Conservation (phyloP, 179 eudicot genomes). For the Vitellaria paradoxa region DNA sequence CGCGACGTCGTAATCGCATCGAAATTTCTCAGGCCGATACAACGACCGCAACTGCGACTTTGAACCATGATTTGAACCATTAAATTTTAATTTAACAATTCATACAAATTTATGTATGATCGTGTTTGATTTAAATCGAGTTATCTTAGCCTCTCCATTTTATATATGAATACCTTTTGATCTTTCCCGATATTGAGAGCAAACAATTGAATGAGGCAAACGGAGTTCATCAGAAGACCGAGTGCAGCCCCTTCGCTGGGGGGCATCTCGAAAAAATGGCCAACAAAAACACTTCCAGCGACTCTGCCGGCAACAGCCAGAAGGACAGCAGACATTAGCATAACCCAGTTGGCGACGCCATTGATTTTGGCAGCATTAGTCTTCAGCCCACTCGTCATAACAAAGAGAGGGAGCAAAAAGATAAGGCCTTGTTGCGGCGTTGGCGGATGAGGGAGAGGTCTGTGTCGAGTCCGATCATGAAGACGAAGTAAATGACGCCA, state of each 20-base stretch:
- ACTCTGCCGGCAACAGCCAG: slow-evolving; percentile 6
- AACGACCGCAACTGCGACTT: too few species aligned
- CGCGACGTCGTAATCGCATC: too few species aligned
- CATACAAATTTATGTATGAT: too few species aligned
- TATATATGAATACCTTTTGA: not conserved
- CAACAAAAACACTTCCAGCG: not conserved
- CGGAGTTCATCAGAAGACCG: slow-evolving; percentile 7
- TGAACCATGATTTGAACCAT: too few species aligned
- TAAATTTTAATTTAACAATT: too few species aligned
- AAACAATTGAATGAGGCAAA: not conserved
- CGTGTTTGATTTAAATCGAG: too few species aligned
- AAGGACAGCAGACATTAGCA: not conserved
- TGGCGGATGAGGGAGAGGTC: slow-evolving; percentile 23
- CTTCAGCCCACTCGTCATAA: not conserved
- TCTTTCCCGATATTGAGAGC: slow-evolving; percentile 9
- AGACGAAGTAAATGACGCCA: not conserved
- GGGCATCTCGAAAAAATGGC: not conserved
- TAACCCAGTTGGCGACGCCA: not conserved
- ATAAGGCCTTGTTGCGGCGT: slow-evolving; percentile 42
- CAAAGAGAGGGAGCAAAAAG: slow-evolving; percentile 14
- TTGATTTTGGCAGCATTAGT: not conserved
- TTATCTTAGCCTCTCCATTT: too few species aligned
- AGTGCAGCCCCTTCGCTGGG: slow-evolving; percentile 2
- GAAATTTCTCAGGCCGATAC: too few species aligned
- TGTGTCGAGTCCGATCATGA: slow-evolving; percentile 6